Evolutionary conservation across 495 filamentous ascomycete species (phyloP).

Genomic region (Penicillium parvum): DNA sequence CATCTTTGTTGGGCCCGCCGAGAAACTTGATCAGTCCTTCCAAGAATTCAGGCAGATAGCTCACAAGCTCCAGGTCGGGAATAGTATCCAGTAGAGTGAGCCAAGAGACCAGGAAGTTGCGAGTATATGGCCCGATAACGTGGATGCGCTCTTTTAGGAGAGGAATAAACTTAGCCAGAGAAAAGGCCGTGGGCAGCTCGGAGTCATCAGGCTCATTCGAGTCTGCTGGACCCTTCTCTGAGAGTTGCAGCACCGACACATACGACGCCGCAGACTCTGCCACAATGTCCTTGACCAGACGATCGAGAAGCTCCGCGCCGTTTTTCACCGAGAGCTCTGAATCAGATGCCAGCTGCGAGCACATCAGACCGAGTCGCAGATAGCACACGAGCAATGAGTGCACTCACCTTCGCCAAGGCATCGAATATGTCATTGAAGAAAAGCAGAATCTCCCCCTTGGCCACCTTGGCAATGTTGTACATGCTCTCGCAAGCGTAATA

Average conservation of each 20-base stretch:
- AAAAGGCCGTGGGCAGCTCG: conserved; percentile 82
- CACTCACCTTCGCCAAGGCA: conserved; percentile 81
- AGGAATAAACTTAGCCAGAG: conserved; percentile 85
- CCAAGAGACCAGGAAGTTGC: conserved; percentile 95
- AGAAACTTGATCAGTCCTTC: conserved; percentile 89
- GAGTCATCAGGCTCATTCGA: conserved; percentile 44
- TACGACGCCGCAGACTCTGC: conserved; percentile 95
- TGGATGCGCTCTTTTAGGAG: conserved; percentile 88
- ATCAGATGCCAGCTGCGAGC: conserved; percentile 79
- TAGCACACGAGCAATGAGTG: too few relatives aligned
- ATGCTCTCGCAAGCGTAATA: conserved; percentile 99
- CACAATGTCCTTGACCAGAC: conserved; percentile 96
- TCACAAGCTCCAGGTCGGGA: conserved; percentile 92
- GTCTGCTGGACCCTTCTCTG: conserved; percentile 43
- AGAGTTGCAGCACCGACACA: conserved; percentile 73
- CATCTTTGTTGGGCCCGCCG: conserved; percentile 85
- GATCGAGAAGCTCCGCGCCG: conserved; percentile 92
- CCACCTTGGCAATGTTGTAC: conserved; percentile 99
- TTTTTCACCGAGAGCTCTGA: conserved; percentile 97
- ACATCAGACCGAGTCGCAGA: background rate
- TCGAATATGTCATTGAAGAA: conserved; percentile 99
- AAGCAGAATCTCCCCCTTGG: conserved; percentile 91
- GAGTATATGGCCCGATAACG: conserved; percentile 89
- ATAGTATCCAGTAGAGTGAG: conserved; percentile 94
- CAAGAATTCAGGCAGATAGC: conserved; percentile 86